phyloP scores from a whole-genome alignment of 352 stramenopile genomes.

The Phytophthora niederhauseri region DNA sequence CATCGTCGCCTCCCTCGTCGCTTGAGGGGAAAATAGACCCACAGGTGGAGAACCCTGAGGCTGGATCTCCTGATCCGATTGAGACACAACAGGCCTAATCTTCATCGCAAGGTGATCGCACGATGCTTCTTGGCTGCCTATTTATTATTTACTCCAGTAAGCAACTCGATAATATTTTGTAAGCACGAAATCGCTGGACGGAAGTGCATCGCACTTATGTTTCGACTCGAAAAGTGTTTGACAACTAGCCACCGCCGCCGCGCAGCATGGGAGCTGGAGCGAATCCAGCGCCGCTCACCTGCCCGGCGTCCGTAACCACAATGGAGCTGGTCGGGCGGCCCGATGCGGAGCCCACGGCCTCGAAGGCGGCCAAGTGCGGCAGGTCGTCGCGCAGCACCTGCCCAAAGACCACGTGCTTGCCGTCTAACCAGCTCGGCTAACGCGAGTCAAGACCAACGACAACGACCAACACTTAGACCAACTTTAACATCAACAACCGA shows the following conservation, averaged over 20 bases:
- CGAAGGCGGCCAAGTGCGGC: conserved; percentile 50
- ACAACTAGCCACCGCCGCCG: neutral
- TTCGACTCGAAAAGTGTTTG: neutral
- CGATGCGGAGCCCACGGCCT: conserved; percentile 52
- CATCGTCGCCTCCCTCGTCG: conserved; percentile 3
- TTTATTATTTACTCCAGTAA: neutral
- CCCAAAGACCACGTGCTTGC: conserved; percentile 99
- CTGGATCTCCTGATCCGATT: neutral
- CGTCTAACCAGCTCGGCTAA: conserved; percentile 91
- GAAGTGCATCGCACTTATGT: neutral
- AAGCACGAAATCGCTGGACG: too few species aligned
- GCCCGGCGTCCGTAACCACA: conserved; percentile 61
- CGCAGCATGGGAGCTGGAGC: conserved; percentile 12
- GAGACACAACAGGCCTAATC: neutral
- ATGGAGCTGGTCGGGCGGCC: conserved; percentile 56
- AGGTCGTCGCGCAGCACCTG: conserved; percentile 91
- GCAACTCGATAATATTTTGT: too few species aligned
- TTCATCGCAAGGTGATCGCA: neutral
- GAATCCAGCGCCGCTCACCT: conserved; percentile 57
- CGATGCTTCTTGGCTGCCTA: neutral
- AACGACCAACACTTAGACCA: conserved; percentile 28
- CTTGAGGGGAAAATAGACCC: conserved; percentile 8
- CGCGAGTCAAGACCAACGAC: neutral
- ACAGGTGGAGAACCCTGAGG: neutral
- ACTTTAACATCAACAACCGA: conserved; percentile 22